phyloP scores from a whole-genome alignment of 495 filamentous ascomycete species.

The Xylaria longipes region DNA sequence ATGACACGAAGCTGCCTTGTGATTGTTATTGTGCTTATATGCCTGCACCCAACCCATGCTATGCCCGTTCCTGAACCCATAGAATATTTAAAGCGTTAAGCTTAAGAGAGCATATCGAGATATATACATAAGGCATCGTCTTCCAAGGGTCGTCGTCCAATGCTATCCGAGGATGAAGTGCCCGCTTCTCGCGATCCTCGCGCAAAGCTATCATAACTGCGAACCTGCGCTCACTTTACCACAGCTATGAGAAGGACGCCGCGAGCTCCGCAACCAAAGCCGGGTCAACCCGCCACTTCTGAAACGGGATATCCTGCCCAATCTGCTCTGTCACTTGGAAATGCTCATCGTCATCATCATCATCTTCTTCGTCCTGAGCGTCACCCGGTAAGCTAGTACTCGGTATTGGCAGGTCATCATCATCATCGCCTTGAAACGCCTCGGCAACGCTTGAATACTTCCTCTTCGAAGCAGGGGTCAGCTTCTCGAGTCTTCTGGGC shows the following conservation, averaged over 20 bases:
- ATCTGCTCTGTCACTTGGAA: slow-evolving; percentile 20
- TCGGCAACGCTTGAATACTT: slow-evolving; percentile 50
- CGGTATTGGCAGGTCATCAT: slow-evolving; percentile 11
- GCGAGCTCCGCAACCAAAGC: neutral
- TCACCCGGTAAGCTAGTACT: neutral
- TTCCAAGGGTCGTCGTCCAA: neutral
- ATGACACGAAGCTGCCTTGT: neutral
- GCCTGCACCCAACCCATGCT: neutral
- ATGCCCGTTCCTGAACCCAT: neutral
- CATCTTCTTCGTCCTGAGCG: neutral
- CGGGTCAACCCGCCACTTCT: neutral
- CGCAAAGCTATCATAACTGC: neutral
- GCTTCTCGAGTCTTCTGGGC: slow-evolving; percentile 4
- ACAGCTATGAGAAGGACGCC: neutral
- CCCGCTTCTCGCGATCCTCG: neutral
- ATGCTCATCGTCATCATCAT: neutral
- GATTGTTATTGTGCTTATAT: neutral
- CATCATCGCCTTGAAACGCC: slow-evolving; percentile 47
- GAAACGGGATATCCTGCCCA: neutral
- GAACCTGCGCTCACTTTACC: no score
- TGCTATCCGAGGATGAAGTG: neutral
- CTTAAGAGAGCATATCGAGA: neutral
- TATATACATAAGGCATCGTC: neutral
- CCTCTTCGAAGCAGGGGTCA: slow-evolving; percentile 27
- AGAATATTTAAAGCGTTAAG: neutral